Evolutionary conservation across 768 basidiomycete species (phyloP).

Genomic region (Coprinopsis strossmayeri): DNA sequence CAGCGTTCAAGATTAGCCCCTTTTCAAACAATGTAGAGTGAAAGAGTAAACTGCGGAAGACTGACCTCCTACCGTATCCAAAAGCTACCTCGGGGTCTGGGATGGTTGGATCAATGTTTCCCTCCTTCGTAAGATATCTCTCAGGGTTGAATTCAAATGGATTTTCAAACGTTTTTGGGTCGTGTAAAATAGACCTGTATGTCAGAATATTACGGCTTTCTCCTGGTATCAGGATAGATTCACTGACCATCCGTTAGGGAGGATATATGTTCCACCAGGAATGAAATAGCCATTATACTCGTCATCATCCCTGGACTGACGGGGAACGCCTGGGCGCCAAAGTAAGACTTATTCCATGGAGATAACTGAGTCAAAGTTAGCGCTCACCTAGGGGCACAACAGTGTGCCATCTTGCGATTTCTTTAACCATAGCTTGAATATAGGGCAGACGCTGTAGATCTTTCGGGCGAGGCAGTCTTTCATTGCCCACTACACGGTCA

Average conservation of each 20-base stretch:
- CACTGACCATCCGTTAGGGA: constrained; percentile 23
- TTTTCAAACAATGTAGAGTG: neutral
- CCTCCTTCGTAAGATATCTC: constrained; percentile 21
- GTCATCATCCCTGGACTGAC: neutral
- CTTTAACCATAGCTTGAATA: constrained; percentile 28
- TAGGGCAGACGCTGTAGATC: constrained; percentile 27
- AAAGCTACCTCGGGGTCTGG: constrained; percentile 20
- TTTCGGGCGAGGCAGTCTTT: constrained; percentile 26
- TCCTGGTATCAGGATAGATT: neutral
- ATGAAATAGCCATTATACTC: constrained; percentile 22
- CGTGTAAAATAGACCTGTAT: constrained; percentile 19
- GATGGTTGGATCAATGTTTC: constrained; percentile 15
- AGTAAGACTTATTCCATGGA: neutral
- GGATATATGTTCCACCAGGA: constrained; percentile 26
- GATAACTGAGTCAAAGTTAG: constrained; percentile 8
- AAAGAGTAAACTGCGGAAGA: neutral
- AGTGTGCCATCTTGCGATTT: constrained; percentile 27
- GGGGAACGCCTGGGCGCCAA: constrained; percentile 1
- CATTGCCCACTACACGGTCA: constrained; percentile 26
- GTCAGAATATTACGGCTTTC: neutral
- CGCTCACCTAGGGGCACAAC: constrained; percentile 26
- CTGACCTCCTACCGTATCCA: constrained; percentile 22
- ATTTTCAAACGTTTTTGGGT: constrained; percentile 18
- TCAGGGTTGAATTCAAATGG: constrained; percentile 23
- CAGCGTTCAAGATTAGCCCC: neutral